phyloP scores from a whole-genome alignment of 176 grass and related monocot genomes.

The Aegilops tauschii region DNA sequence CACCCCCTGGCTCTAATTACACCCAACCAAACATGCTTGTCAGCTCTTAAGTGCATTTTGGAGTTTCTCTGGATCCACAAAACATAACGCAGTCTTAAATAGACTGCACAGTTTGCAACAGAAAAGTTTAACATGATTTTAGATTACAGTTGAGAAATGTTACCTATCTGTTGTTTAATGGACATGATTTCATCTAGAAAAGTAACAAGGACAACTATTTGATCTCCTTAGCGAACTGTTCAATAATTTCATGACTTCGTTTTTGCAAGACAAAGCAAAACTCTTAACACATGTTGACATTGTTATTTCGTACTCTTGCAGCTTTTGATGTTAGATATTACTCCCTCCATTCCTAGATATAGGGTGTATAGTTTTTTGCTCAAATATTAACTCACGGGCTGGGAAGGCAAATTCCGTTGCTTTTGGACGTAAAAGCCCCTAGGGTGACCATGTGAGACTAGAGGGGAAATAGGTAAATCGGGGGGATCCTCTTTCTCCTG shows the following conservation, averaged over 20 bases:
- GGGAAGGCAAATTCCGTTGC: too few species aligned
- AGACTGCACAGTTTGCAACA: conserved; percentile 15
- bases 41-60: not conserved
- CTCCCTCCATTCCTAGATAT: too few species aligned
- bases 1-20: too few species aligned
- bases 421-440: too few species aligned
- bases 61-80: not conserved
- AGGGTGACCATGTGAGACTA: too few species aligned
- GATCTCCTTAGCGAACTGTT: not conserved
- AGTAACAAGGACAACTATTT: not conserved
- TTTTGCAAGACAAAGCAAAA: conserved; percentile 3
- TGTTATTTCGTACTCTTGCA: not conserved
- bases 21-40: not conserved
- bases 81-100: not conserved
- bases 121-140: not conserved
- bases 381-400: too few species aligned
- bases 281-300: not conserved
- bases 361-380: too few species aligned
- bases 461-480: too few species aligned
- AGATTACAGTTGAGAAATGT: not conserved
- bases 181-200: not conserved
- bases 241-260: not conserved
- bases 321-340: conserved; percentile 8
- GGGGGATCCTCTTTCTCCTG: too few species aligned
- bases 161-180: not conserved